phyloP scores from a whole-genome alignment of 75 land plant species.

The Pinus albicaulis region DNA sequence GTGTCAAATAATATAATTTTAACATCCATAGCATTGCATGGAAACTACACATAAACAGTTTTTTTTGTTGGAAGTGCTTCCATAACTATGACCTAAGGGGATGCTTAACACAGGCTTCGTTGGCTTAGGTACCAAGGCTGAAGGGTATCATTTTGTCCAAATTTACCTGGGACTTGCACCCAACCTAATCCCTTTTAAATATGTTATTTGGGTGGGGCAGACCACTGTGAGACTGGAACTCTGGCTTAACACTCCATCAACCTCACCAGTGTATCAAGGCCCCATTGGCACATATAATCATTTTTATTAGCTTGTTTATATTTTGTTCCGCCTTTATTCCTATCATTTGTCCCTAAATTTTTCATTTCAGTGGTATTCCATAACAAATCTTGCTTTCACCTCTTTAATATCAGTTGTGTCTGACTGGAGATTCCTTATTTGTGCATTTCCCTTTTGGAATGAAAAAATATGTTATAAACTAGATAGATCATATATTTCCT shows the following conservation, averaged over 20 bases:
- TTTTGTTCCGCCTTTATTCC: neutral
- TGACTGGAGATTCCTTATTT: neutral
- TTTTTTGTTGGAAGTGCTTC: neutral
- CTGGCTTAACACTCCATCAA: too few relatives aligned
- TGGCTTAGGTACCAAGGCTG: too few relatives aligned
- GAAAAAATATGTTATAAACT: neutral
- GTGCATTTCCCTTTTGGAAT: neutral
- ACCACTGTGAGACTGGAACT: too few relatives aligned
- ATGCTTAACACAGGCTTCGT: too few relatives aligned
- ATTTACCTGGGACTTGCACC: too few relatives aligned
- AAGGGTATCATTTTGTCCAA: too few relatives aligned
- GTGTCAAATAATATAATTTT: neutral
- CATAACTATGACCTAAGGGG: too few relatives aligned
- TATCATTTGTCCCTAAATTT: neutral
- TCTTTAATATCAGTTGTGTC: neutral
- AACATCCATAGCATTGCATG: neutral
- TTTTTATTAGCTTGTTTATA: neutral
- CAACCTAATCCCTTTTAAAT: too few relatives aligned
- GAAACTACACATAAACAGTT: neutral
- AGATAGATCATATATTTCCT: neutral
- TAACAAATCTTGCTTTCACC: too few relatives aligned
- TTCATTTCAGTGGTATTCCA: neutral
- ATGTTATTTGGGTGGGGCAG: too few relatives aligned
- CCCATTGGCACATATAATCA: too few relatives aligned
- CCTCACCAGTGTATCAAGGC: too few relatives aligned